A percentile compares a stretch with the other conserved stretches of the same genome.
Conservation (phyloP, 1,139 yeast genomes). For the Diutina sp. region DNA sequence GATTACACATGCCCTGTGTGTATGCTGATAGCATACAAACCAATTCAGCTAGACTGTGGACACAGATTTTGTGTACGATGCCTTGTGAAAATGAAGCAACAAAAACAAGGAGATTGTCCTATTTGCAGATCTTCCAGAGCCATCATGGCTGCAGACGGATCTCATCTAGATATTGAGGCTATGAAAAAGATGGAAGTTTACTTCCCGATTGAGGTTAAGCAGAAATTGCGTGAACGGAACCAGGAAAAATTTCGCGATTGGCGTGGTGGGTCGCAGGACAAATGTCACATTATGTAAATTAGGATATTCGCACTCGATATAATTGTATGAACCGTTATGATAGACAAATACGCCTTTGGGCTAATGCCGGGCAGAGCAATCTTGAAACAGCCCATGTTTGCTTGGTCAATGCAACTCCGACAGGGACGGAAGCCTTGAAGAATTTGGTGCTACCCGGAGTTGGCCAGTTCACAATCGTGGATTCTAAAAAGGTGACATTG, state of each 20-base stretch:
- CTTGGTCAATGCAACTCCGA: slow-evolving; percentile 44
- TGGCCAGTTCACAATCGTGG: slow-evolving; percentile 55
- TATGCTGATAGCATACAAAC: slow-evolving; percentile 56
- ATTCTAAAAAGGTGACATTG: slow-evolving; percentile 23
- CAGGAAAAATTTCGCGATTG: slow-evolving; percentile 31
- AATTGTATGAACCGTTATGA: slow-evolving; percentile 35
- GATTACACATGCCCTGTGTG: slow-evolving; percentile 70
- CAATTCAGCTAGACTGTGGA: slow-evolving; percentile 47
- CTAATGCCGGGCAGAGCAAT: slow-evolving; percentile 55
- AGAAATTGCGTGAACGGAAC: slow-evolving; percentile 46
- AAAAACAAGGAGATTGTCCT: slow-evolving; percentile 49
- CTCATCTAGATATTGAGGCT: slow-evolving; percentile 43
- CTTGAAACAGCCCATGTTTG: slow-evolving; percentile 51
- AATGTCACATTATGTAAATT: neutral
- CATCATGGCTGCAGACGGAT: slow-evolving; percentile 43
- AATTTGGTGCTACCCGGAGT: slow-evolving; percentile 75
- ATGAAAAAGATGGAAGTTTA: slow-evolving; percentile 41
- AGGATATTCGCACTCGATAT: neutral
- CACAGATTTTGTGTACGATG: slow-evolving; percentile 67
- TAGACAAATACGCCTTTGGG: slow-evolving; percentile 87
- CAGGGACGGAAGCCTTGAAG: slow-evolving; percentile 62
- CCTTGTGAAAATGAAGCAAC: slow-evolving; percentile 50
- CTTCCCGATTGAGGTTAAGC: slow-evolving; percentile 57
- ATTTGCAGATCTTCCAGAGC: slow-evolving; percentile 44
- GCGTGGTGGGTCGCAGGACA: neutral